Conservation (phyloP, 306 rosid species). For the Senna tora region DNA sequence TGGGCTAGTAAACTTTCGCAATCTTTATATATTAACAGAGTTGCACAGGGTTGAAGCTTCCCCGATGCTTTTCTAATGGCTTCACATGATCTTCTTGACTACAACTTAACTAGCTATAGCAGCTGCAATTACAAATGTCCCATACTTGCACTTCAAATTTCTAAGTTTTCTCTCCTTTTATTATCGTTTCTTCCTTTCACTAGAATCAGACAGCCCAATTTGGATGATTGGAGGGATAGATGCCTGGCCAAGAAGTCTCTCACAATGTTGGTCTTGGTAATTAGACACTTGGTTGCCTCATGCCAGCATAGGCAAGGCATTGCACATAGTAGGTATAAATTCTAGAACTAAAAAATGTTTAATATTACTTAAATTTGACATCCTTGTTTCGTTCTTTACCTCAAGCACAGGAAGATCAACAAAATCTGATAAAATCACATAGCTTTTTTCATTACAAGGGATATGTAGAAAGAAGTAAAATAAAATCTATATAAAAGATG, state of each 20-base stretch:
- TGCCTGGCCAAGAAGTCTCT: no score
- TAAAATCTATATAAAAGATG: constrained; percentile 14
- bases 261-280: background rate
- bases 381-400: no score
- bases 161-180: no score
- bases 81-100: background rate
- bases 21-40: background rate
- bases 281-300: background rate
- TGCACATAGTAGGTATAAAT: no score
- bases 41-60: background rate
- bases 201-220: no score
- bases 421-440: no score
- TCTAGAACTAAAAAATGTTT: no score
- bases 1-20: background rate
- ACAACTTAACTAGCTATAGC: background rate
- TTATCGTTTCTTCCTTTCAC: no score
- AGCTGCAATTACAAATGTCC: background rate
- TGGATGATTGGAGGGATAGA: no score
- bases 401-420: background rate
- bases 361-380: no score
- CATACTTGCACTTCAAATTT: background rate
- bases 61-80: background rate
- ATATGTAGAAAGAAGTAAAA: constrained; percentile 15
- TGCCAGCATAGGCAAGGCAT: background rate
- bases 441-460: background rate